A percentile compares a stretch with the other conserved stretches of the same genome.
These are phyloP conservation scores for Glaciozyma martinii DNA, from an alignment of 768 basidiomycete species.

Conservation along the genomic window DNA sequence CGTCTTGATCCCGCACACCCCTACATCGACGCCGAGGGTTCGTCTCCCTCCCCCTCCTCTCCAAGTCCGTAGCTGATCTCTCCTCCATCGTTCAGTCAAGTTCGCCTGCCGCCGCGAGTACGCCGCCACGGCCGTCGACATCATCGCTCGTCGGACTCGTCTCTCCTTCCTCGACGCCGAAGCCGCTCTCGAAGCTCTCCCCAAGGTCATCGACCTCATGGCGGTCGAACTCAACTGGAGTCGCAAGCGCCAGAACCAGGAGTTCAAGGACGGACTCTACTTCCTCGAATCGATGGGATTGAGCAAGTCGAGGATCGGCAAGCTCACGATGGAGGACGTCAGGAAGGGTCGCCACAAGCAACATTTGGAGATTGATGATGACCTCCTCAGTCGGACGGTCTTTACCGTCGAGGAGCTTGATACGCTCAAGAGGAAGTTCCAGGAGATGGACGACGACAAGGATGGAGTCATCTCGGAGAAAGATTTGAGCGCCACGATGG, in stretches of 20 bases:
- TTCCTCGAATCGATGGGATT: constrained; percentile 85
- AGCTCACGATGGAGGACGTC: constrained; percentile 33
- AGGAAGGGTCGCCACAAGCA: constrained; percentile 32
- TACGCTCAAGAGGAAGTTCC: constrained; percentile 43
- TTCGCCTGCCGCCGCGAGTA: constrained; percentile 86
- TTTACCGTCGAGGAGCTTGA: constrained; percentile 27
- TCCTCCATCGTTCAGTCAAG: too few species aligned
- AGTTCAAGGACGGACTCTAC: constrained; percentile 53
- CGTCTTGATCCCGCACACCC: constrained; percentile 64
- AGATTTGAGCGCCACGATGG: constrained; percentile 66
- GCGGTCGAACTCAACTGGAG: constrained; percentile 73
- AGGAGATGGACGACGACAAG: constrained; percentile 39
- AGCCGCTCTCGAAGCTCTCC: constrained; percentile 72
- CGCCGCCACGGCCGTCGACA: constrained; percentile 82
- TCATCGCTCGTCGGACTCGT: constrained; percentile 76
- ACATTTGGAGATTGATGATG: constrained; percentile 31
- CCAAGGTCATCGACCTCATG: constrained; percentile 86
- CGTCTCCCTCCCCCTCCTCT: too few species aligned
- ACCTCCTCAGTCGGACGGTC: constrained; percentile 37
- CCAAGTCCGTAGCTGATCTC: too few species aligned
- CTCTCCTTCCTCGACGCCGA: constrained; percentile 87
- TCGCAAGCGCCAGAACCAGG: constrained; percentile 49
- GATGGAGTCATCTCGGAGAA: constrained; percentile 53
- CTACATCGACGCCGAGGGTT: constrained; percentile 76
- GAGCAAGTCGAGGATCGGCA: constrained; percentile 33